Base-by-base conservation (phyloP, 1,139 yeast species). In the Sugiyamaella japonica region DNA sequence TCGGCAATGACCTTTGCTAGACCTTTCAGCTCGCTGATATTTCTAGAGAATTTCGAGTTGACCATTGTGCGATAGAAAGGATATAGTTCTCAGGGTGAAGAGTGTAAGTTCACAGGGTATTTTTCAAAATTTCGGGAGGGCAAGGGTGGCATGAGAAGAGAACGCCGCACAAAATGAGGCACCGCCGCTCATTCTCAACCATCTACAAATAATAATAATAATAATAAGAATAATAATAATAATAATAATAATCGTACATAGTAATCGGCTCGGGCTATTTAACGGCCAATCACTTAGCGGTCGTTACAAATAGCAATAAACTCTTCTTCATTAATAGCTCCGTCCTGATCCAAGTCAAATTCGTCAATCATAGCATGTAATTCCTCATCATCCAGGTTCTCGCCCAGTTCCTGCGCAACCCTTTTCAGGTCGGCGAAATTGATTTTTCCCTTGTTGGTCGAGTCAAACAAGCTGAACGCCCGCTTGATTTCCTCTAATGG, bases 351-450 rank as follows among this genome's bases (percentile, higher is more conserved):
- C 56, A 93, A 74, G 72, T 95, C 99, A 67, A 95, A 95, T 71
- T 93, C 99, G 60, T 91, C 97, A 61, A 95, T 93, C 99, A 95
- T 93, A 10, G 98, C 97, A 61, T 87, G 80, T 55, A 95, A 76
- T 66, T 95, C 99, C 57, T 90, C 97, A 61, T 93, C 99, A 8
- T 89, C 86, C 57, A 95, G 75, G 65, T 86, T 88, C 70, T 95
- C 99, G 1, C 97, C 97, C 59, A 95, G 74, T 62, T 93, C 98
- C 65, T 87, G 87, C 15, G 98, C 95, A 1, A 93, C 96, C 58
- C 95, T 80, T 70, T 95, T 82, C 56, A 95, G 77, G 66, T 91
- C 89, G 62, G 93, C 80, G 53, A 93, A 76, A 56, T 69, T 76
- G 55, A 95, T 93, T 69, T 85, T 86, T 0, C 99, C 98, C 0